These are phyloP conservation scores for Pestalotiopsis sp. DNA, from an alignment of 2,329 filamentous ascomycete species.

Conservation along the genomic window DNA sequence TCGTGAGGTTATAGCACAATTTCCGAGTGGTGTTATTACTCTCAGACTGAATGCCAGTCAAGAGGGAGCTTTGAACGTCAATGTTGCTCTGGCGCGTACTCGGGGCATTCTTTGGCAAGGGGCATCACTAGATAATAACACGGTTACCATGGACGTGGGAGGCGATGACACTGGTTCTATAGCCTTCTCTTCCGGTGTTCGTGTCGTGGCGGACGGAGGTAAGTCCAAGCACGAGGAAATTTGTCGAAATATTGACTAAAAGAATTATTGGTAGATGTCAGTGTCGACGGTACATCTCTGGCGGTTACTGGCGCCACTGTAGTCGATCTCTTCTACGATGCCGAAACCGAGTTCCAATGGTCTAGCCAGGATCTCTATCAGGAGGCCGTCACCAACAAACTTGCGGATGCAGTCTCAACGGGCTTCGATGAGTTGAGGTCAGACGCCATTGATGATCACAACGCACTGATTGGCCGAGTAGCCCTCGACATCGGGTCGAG, in stretches of 20 bases:
- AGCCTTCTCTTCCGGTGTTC: constrained; percentile 10
- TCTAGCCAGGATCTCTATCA: background rate
- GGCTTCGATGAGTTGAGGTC: constrained; percentile 7
- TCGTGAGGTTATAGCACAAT: constrained; percentile 16
- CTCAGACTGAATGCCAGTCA: constrained; percentile 21
- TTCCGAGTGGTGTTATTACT: constrained; percentile 8
- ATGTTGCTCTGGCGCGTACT: background rate
- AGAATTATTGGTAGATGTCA: background rate
- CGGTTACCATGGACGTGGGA: constrained; percentile 1
- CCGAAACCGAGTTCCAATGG: constrained; percentile 10
- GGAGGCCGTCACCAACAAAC: background rate
- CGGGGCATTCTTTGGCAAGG: background rate
- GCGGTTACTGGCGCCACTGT: constrained; percentile 2
- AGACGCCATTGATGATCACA: constrained; percentile 7
- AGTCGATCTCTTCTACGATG: constrained; percentile 8
- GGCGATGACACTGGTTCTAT: constrained; percentile 9
- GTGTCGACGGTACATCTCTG: background rate
- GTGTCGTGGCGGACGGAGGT: constrained; percentile 7
- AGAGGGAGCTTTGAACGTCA: constrained; percentile 5
- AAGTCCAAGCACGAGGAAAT: too few relatives aligned
- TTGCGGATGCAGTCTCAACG: background rate
- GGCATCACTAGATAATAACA: constrained; percentile 5
- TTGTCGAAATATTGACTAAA: background rate
- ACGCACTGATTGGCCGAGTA: constrained; percentile 14
- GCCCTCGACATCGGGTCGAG: constrained; percentile 15